Percentiles rank a stretch among this genome's conserved stretches.
Evolutionary conservation across 371 early-diverging fungal species (phyloP).

Genomic region (Mortierella sp.): DNA sequence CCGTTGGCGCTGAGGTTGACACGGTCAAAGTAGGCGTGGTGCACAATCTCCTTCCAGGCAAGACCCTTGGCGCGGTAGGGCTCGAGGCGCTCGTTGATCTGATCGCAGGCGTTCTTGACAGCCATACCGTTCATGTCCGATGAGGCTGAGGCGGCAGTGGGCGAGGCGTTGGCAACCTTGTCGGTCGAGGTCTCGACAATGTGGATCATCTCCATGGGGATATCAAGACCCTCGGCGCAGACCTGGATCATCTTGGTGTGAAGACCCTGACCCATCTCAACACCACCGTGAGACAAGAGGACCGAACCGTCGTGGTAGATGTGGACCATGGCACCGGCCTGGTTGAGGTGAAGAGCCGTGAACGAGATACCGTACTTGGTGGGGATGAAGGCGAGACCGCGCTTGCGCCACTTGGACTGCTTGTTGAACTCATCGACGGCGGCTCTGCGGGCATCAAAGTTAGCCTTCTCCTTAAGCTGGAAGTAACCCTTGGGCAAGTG

Average conservation of each 20-base stretch:
- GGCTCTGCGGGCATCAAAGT: conserved; percentile 60
- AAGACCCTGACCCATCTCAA: conserved; percentile 90
- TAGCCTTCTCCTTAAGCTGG: conserved; percentile 63
- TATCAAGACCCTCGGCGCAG: conserved; percentile 74
- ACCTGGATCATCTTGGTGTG: conserved; percentile 86
- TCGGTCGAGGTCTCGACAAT: conserved; percentile 82
- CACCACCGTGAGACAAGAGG: conserved; percentile 82
- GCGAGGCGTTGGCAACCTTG: conserved; percentile 78
- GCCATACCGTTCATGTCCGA: conserved; percentile 86
- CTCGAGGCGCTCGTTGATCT: conserved; percentile 72
- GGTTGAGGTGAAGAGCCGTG: conserved; percentile 76
- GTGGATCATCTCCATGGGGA: conserved; percentile 73
- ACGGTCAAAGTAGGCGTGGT: conserved; percentile 78
- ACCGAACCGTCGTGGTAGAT: conserved; percentile 86
- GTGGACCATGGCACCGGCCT: conserved; percentile 86
- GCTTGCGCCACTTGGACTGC: conserved; percentile 73
- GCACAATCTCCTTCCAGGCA: conserved; percentile 62
- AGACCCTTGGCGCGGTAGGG: conserved; percentile 73
- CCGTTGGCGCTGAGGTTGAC: conserved; percentile 81
- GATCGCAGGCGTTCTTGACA: conserved; percentile 77
- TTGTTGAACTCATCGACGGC: conserved; percentile 75
- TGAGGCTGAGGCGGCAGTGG: conserved; percentile 81
- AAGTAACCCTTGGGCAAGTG: conserved; percentile 75
- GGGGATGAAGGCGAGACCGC: conserved; percentile 79
- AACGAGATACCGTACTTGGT: conserved; percentile 82